Evolutionary conservation across 108 stramenopile genomes (phyloP).

Genomic region (Conticribra guillardii): DNA sequence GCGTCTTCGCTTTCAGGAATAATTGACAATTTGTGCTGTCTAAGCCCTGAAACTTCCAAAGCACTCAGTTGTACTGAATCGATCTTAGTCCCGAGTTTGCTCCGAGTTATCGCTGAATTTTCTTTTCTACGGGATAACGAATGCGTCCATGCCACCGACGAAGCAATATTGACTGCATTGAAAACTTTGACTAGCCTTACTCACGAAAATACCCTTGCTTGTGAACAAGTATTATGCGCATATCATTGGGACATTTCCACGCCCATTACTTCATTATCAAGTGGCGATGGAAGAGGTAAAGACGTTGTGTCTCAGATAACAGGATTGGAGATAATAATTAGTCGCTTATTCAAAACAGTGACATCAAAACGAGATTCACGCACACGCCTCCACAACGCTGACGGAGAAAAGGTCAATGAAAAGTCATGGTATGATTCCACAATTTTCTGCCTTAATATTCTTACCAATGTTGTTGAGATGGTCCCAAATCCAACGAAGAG

Average conservation of each 20-base stretch:
- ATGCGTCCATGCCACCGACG: slow-evolving; percentile 18
- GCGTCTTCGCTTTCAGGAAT: slow-evolving; percentile 59
- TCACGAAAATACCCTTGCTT: slow-evolving; percentile 73
- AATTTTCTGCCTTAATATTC: slow-evolving; percentile 77
- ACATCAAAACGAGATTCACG: slow-evolving; percentile 33
- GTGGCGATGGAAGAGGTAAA: too few relatives aligned
- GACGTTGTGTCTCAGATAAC: background rate
- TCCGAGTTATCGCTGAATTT: slow-evolving; percentile 36
- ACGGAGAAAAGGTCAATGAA: slow-evolving; percentile 21
- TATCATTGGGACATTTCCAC: slow-evolving; percentile 3
- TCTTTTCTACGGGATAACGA: slow-evolving; percentile 30
- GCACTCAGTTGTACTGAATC: slow-evolving; percentile 26
- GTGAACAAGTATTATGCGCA: slow-evolving; percentile 51
- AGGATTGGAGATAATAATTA: too few relatives aligned
- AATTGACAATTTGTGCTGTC: slow-evolving; percentile 75
- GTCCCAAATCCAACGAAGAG: slow-evolving; percentile 33
- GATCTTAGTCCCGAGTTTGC: slow-evolving; percentile 41
- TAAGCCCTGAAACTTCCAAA: slow-evolving; percentile 54
- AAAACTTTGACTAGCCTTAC: slow-evolving; percentile 80
- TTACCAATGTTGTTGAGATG: slow-evolving; percentile 78
- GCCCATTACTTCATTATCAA: slow-evolving; percentile 8
- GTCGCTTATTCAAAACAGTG: background rate
- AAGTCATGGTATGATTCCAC: slow-evolving; percentile 59
- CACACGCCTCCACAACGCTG: slow-evolving; percentile 22
- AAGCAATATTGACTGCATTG: slow-evolving; percentile 47